Evolutionary conservation across 306 rosid species (phyloP).

Genomic region (Pterocarpus macrocarpus): DNA sequence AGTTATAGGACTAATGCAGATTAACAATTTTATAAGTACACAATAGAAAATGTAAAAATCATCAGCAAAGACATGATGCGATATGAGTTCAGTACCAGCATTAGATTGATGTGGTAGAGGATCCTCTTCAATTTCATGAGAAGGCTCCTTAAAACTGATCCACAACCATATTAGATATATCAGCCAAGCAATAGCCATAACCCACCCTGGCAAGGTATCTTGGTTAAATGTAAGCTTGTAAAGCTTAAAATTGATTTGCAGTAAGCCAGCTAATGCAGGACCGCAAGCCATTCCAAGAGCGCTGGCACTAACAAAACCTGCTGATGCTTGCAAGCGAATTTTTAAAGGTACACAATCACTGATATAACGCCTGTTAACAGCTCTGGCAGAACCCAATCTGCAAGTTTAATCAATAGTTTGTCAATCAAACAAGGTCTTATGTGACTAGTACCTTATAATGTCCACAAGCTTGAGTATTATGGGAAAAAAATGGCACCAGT

Average conservation of each 20-base stretch:
- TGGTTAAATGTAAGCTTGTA: constrained; percentile 78
- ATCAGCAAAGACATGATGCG: constrained; percentile 22
- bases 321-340: constrained; percentile 92
- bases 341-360: constrained; percentile 90
- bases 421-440: constrained; percentile 13
- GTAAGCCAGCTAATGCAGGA: constrained; percentile 89
- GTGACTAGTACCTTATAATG: constrained; percentile 13
- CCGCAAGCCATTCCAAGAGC: constrained; percentile 99
- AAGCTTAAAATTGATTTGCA: constrained; percentile 80
- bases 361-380: constrained; percentile 91
- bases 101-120: constrained; percentile 50
- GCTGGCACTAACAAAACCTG: constrained; percentile 93
- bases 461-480: constrained; percentile 17
- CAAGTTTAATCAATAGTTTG: constrained; percentile 38
- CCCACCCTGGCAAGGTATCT: constrained; percentile 92
- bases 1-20: constrained; percentile 17
- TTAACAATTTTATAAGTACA: constrained; percentile 14
- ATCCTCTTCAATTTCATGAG: constrained; percentile 59
- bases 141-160: constrained; percentile 81
- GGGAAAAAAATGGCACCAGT: background rate
- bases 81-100: constrained; percentile 60
- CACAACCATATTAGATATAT: constrained; percentile 80
- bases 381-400: constrained; percentile 96
- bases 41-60: background rate
- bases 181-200: constrained; percentile 87